phyloP scores from a whole-genome alignment of 176 grass and related monocot genomes.

The Rhynchospora breviuscula region DNA sequence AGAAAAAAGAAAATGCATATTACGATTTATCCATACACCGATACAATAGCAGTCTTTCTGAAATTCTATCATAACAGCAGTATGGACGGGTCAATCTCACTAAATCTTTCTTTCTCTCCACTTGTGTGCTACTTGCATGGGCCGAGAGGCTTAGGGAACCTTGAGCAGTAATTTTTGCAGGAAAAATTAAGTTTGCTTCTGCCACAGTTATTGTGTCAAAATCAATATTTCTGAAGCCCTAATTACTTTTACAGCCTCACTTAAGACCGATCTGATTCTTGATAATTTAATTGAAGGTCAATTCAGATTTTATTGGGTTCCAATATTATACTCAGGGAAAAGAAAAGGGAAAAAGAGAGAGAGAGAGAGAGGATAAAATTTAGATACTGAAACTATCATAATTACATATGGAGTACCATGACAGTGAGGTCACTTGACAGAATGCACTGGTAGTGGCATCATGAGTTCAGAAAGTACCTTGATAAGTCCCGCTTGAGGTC shows the following conservation, averaged over 20 bases:
- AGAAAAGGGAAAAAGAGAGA: not conserved
- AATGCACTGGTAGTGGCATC: not conserved
- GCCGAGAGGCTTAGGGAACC: not conserved
- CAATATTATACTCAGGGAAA: not conserved
- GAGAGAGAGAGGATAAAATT: not conserved
- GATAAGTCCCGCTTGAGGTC: conserved; percentile 55
- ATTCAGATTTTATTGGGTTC: not conserved
- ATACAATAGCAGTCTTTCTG: not conserved
- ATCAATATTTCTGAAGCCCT: not conserved
- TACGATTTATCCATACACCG: not conserved
- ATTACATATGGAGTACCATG: not conserved
- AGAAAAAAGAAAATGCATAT: not conserved
- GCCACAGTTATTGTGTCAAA: not conserved
- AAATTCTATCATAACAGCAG: not conserved
- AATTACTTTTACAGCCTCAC: not conserved
- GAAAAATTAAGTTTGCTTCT: not conserved
- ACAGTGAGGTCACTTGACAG: not conserved
- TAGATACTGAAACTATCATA: not conserved
- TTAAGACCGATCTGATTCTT: not conserved
- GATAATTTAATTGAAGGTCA: not conserved
- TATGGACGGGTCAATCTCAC: not conserved
- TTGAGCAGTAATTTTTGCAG: not conserved
- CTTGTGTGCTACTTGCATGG: not conserved
- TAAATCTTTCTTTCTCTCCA: not conserved
- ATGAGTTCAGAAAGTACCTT: conserved; percentile 45